Percentiles rank a stretch among this genome's conserved stretches.
Evolutionary conservation across 208 protist species (phyloP).

Genomic region (Acanthamoeba rhysodes): DNA sequence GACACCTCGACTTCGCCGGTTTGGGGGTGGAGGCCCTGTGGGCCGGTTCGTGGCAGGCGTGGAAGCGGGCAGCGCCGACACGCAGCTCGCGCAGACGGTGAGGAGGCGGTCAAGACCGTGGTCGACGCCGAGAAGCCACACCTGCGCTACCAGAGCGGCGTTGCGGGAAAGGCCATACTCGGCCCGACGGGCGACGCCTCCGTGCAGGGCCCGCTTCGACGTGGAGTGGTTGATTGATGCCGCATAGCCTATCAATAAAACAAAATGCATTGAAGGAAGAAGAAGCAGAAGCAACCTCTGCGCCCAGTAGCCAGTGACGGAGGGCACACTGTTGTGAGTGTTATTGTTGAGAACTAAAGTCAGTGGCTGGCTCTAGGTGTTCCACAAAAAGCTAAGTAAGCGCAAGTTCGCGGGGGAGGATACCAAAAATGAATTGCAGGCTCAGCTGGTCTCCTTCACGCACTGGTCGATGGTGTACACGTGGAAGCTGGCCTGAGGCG

Average conservation of each 20-base stretch:
- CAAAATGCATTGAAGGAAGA: no score
- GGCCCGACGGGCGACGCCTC: conserved; percentile 30
- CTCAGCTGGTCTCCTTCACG: background rate
- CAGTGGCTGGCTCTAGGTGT: no score
- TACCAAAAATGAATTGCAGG: no score
- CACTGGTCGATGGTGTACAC: background rate
- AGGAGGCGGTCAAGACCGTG: conserved; percentile 29
- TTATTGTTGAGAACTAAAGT: no score
- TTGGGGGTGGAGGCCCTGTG: background rate
- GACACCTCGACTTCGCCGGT: background rate
- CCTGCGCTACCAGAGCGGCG: conserved; percentile 49
- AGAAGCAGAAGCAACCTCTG: no score
- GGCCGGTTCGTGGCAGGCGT: background rate
- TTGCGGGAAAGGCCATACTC: background rate
- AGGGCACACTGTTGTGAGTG: no score
- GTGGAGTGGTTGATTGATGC: no score
- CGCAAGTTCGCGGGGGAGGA: no score
- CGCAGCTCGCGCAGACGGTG: background rate
- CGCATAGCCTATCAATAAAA: no score
- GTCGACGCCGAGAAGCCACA: conserved; percentile 40
- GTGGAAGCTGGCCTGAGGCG: background rate
- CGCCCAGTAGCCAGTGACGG: no score
- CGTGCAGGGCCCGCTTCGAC: background rate
- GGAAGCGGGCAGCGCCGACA: no score
- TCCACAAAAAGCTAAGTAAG: no score